Evolutionary conservation across 2,329 filamentous ascomycete genomes (phyloP), one percentile per base, ranked within the genome.

Genomic region (Didymella arachidicola): DNA sequence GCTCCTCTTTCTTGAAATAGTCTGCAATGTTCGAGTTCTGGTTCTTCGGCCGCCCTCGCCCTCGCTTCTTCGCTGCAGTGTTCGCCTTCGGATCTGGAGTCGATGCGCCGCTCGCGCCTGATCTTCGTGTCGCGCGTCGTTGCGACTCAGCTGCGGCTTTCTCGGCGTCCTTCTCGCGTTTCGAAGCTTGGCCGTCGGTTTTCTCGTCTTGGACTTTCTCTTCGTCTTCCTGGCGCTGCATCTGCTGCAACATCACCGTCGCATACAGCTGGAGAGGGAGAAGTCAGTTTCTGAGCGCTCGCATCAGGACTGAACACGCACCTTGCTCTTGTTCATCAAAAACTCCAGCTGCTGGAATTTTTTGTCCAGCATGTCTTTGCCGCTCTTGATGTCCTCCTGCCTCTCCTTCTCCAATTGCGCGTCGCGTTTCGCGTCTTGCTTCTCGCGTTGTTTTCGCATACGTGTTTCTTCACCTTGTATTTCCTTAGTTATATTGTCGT

Each of bases 1-100:
- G 67, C 30, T 87, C 82, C 26, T 83, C 82, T 63, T 87, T 87
- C 60, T 84, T 84, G 70, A 89, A 85, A 66, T 85, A 89, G 60
- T 81, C 83, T 0, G 84, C 82, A 34, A 89, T 88, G 56, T 81
- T 83, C 0, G 63, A 61, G 72, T 66, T 69, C 45, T 72, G 67
- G 16, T 74, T 77, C 69, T 79, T 81, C 7, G 76, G 72, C 39
- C 73, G 68, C n/a, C 79, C 79, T 25, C 71, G 72, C 4, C 69
- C 68, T 41, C 68, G 74, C 56, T 69, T 72, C 43, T 62, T 65
- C 3, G 64, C 50, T 18, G 57, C 54, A 7, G 65, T 63, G 16
- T 68, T 69, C 5, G 67, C 61, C 16, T 63, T 60, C 2, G 65
- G 62, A 18, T 68, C 55, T 16, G 69, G 64, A 3, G 52, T 32